Evolutionary conservation across 2,329 filamentous ascomycete species (phyloP).

Genomic region (Parastagonospora avenae): DNA sequence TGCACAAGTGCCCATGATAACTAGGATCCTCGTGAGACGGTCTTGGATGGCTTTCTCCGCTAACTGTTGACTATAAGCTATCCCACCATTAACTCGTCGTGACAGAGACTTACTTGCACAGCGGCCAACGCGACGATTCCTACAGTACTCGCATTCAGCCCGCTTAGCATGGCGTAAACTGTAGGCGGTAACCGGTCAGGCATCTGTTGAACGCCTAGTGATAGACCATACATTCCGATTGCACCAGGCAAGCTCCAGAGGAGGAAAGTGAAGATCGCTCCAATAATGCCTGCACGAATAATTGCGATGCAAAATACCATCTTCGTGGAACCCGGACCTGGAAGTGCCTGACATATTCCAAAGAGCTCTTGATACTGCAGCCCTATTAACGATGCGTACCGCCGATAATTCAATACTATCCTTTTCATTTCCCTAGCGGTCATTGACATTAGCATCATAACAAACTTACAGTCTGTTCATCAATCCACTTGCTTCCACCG

Average conservation of each 20-base stretch:
- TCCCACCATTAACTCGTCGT: too few species aligned
- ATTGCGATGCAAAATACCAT: slow-evolving; percentile 72
- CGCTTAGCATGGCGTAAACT: slow-evolving; percentile 72
- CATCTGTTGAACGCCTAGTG: slow-evolving; percentile 68
- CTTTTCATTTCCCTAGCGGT: too few species aligned
- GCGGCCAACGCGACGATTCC: slow-evolving; percentile 74
- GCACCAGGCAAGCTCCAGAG: slow-evolving; percentile 74
- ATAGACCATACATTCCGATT: slow-evolving; percentile 70
- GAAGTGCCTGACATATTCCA: slow-evolving; percentile 69
- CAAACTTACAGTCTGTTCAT: slow-evolving; percentile 65
- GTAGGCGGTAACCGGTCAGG: slow-evolving; percentile 62
- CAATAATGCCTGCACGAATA: slow-evolving; percentile 64
- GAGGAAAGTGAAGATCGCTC: slow-evolving; percentile 64
- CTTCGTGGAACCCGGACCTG: slow-evolving; percentile 72
- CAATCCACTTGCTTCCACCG: slow-evolving; percentile 67
- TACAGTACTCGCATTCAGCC: slow-evolving; percentile 73
- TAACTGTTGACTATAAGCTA: too few species aligned
- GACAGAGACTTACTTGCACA: too few species aligned
- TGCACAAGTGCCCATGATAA: slow-evolving; percentile 67
- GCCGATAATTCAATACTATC: too few species aligned
- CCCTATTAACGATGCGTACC: too few species aligned
- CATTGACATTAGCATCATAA: too few species aligned
- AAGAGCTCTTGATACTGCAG: slow-evolving; percentile 74
- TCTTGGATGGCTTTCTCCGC: slow-evolving; percentile 72
- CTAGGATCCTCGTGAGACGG: slow-evolving; percentile 64